phyloP scores from a whole-genome alignment of 2,329 filamentous ascomycete genomes.

The Trichophaea hybrida region DNA sequence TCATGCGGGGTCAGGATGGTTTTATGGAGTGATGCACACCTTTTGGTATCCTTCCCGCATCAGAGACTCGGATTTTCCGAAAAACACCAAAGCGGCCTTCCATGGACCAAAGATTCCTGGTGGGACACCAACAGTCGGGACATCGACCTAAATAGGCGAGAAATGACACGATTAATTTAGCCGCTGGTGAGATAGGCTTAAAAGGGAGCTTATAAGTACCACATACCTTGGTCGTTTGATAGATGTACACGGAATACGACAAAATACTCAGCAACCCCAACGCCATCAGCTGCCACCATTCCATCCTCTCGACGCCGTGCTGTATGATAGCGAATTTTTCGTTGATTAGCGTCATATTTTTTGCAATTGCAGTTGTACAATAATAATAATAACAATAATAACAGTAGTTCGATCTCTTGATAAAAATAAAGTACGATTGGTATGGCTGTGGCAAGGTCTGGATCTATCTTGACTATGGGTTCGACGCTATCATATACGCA shows the following conservation, averaged over 20 bases:
- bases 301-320: not conserved
- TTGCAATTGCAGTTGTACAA: not conserved
- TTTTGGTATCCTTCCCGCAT: constrained; percentile 21
- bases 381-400: not conserved
- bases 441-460: not conserved
- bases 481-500: not conserved
- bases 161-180: not conserved
- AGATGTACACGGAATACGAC: constrained; percentile 15
- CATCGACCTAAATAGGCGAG: constrained; percentile 16
- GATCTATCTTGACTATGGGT: not conserved
- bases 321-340: not conserved
- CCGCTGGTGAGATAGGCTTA: not conserved
- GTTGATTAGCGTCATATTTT: not conserved
- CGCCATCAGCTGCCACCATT: not conserved
- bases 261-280: constrained; percentile 8
- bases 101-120: constrained; percentile 19
- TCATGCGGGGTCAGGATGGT: not conserved
- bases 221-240: constrained; percentile 16
- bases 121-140: constrained; percentile 17
- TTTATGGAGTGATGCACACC: not conserved
- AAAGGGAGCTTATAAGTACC: too few species aligned
- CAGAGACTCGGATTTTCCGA: constrained; percentile 7
- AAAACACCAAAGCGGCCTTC: constrained; percentile 19
- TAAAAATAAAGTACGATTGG: not conserved
- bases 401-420: not conserved